Evolutionary conservation across 163 green algal genomes (phyloP), one percentile per base, ranked within the genome.

Genomic region (Chloromonas sp.): DNA sequence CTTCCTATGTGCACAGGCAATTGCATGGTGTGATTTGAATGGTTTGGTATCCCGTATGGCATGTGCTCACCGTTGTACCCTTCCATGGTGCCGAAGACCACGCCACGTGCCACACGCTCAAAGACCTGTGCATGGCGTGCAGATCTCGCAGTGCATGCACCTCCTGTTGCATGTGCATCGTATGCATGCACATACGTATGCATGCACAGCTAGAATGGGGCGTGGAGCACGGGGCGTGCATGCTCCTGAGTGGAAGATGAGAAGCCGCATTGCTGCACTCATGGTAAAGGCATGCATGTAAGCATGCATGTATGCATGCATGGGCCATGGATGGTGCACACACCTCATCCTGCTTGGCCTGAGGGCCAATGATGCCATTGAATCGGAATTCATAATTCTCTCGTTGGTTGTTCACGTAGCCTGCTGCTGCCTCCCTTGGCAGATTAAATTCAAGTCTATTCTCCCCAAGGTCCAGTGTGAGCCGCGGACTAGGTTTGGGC

Each of bases 271-370:
- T 36, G 36, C 36, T 36, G 36, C 36, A 36, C 36, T 36, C 36
- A 36, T 36, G 36, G 36, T 36, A 36, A 36, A 36, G 36, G 57
- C 8, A 36, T 13, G 15, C 8, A 83, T 66, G 79, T 3, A 81
- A 14, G 14, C 13, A 14, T 14, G 8, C 8, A 81, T 11, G 2
- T 81, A 15, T 81, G 8, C 76, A 81, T 81, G 76, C 15, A 13
- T 14, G 8, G 76, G 76, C 14, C 15, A 59, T 14, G 76, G 76
- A 3, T 13, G 3, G 78, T 8, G 14, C 74, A 58, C 84, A 60
- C 60, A 90, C 90, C 86, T 92, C 89, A 86, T 95, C 93, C 84
- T 94, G 92, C 87, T 93, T 94, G 61, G 90, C 91, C 2, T 94
- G 89, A 2, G 86, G 85, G 0, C 80, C 84, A 14, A 94, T 82